Evolutionary conservation across 1,139 yeast species (phyloP).

Genomic region (Debaryomyces psychrophilus): DNA sequence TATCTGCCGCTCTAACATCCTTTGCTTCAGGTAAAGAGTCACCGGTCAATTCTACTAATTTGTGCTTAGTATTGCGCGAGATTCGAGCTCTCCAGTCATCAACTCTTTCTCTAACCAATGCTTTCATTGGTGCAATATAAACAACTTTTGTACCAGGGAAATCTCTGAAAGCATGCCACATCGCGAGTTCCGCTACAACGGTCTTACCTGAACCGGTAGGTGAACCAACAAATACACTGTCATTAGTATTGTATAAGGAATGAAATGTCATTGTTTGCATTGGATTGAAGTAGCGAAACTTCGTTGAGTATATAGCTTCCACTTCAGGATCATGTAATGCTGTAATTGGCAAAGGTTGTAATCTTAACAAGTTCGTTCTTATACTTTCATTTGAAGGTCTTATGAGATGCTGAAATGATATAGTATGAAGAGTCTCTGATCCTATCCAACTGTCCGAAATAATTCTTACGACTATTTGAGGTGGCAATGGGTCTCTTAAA

Average conservation of each 20-base stretch:
- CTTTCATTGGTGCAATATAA: slow-evolving; percentile 99
- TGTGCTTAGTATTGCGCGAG: slow-evolving; percentile 61
- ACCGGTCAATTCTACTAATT: slow-evolving; percentile 92
- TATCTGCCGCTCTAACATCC: slow-evolving; percentile 87
- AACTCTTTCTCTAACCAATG: slow-evolving; percentile 93
- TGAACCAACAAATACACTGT: slow-evolving; percentile 90
- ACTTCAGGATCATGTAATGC: slow-evolving; percentile 73
- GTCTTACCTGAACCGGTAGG: slow-evolving; percentile 99
- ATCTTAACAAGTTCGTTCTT: slow-evolving; percentile 73
- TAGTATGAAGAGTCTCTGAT: slow-evolving; percentile 72
- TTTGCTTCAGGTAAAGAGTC: slow-evolving; percentile 90
- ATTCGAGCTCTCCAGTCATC: slow-evolving; percentile 88
- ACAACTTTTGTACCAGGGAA: slow-evolving; percentile 84
- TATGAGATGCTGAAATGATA: slow-evolving; percentile 88
- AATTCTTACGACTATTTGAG: slow-evolving; percentile 79
- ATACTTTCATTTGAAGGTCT: slow-evolving; percentile 87
- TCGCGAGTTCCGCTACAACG: slow-evolving; percentile 93
- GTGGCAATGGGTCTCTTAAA: slow-evolving; percentile 81
- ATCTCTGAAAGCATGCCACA: slow-evolving; percentile 90
- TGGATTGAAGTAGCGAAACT: slow-evolving; percentile 89
- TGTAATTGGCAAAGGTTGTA: slow-evolving; percentile 83
- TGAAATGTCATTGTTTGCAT: slow-evolving; percentile 99
- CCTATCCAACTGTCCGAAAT: slow-evolving; percentile 91
- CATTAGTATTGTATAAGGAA: slow-evolving; percentile 75
- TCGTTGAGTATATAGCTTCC: slow-evolving; percentile 65